Evolutionary conservation across 2,329 filamentous ascomycete species (phyloP), one percentile per base, ranked within the genome.

Genomic region (Sporothrix humicola): DNA sequence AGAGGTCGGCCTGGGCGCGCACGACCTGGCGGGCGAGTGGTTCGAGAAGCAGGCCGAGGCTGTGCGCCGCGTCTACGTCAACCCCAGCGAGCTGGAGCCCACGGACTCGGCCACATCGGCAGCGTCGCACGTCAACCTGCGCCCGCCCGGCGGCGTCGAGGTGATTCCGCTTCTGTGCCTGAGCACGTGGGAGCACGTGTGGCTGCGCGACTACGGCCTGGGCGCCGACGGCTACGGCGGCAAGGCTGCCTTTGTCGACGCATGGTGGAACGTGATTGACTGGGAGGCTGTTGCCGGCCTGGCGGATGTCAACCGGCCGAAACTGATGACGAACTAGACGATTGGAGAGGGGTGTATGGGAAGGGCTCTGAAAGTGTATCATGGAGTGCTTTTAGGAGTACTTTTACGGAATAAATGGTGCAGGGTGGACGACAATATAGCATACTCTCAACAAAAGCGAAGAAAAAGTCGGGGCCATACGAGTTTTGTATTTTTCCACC

Each of bases 141-240:
- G 87, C 74, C 87, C 90, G 5, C 90, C 92, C 1, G 92, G 92
- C 54, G 91, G 91, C 73, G 87, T 89, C 76, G 87, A 92, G 68
- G 82, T 95, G 48, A 86, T 90, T 73, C 95, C 95, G 13, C 86
- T 98, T 75, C 85, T 99, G 78, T 98, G 95, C 81, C 88, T 98
- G 74, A 98, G 94, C 84, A 97, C 94, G 5, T 99, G 96, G 96
- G 92, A 98, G 85, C 96, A 98, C 83, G 91, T 92, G 9, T 99
- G 93, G 89, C 84, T 98, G 81, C 88, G 89, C 72, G 94, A 98
- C 81, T 98, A 93, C 82, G 89, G 89, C 70, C 80, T 90, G 44
- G 85, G 86, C 10, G 81, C 79, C 1, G 81, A 81, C 56, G 91
- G 91, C 5, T 82, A 91, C 73, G 86, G 85, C 61, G 94, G 93